Evolutionary conservation across 1,284 basidiomycete species (phyloP), one percentile per base, ranked within the genome.

Genomic region (Lentinula novae-zelandiae): DNA sequence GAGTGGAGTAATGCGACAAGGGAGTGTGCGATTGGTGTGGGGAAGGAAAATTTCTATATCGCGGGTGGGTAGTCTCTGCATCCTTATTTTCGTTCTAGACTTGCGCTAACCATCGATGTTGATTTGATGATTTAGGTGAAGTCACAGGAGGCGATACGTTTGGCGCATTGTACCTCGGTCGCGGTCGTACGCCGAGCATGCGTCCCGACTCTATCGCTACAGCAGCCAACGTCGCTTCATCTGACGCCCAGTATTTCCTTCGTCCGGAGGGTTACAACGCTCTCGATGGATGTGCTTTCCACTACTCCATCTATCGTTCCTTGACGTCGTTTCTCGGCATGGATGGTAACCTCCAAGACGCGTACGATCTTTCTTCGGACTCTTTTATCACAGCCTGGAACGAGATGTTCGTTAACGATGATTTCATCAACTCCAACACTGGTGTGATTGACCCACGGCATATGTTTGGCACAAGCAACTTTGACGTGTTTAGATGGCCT

Each of bases 401-500:
- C 71, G 77, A 92, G 72, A 93, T 96, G 86, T 89, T 95, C 67
- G 84, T 90, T 67, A 82, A 84, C 72, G 88, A 96, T 69, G 94
- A 96, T 70, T 88, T 96, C 67, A 63, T 96, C 60, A 95, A 96
- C 71, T 73, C 88, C 3, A 73, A 77, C 42, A 87, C 79, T 0
- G 87, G 86, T 62, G 20, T 70, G 2, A 73, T 93, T 46, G 94
- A 96, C 71, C 93, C 94, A 1, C 79, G 82, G 62, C 94, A 96
- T 75, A 86, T 95, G 89, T 95, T 82, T 70, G 94, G 94, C 49
- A 87, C 89, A 12, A 90, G 89, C 69, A 96, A 96, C 71, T 95
- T 95, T 75, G 94, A 96, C 78, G 84, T 96, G 20, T 96, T 91
- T 80, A 83, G 94, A 62, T 96, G 94, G 94, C 92, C 92, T 1